Base-by-base conservation (phyloP, 805 yeast genomes). In the Wickerhamomyces canadensis region DNA sequence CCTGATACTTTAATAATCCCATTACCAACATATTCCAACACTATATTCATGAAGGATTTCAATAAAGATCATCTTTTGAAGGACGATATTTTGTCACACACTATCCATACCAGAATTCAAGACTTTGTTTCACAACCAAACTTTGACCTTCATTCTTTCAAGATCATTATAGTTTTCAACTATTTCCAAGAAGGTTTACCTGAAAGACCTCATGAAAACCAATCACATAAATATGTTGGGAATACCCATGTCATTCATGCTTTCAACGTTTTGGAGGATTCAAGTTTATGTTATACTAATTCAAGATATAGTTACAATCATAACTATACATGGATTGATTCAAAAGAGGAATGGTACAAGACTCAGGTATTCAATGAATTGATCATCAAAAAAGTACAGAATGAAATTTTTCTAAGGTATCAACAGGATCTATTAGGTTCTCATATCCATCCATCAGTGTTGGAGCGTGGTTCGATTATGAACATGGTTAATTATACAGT, bases 191-290 rank as follows among this genome's bases (percentile, higher is more conserved):
- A 50, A 31, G 53, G 54, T 21, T 38, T 40, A 5, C 49, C 55
- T 1, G 47, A 46, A 8, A 45, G 47, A 34, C 54, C 51, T 9
- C 48, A 48, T 28, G 55, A 51, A 26, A 37, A 48, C 31, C 54
- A 47, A 24, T 25, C 44, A 5, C 51, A 47, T 27, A 53, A 48
- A 29, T 53, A 51, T 24, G 55, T 53, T 15, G 58, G 57, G 4
- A 53, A 52, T 19, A 34, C 52, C 16, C 46, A 50, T 23, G 43
- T 49, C 8, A 19, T 52, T 3, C 48, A 40, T 27, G 35, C 43
- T 6, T 49, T 52, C 37, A 40, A 31, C 6, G 42, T 51, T 0
- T 32, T 45, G 23, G 45, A 43, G 5, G 55, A 50, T 19, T 43
- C 49, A 15, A 43, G 50, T 36, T 27, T 52, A 28, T 40, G 41